Conservation (phyloP, 441 rosid genomes). For the Erysimum pusillum region DNA sequence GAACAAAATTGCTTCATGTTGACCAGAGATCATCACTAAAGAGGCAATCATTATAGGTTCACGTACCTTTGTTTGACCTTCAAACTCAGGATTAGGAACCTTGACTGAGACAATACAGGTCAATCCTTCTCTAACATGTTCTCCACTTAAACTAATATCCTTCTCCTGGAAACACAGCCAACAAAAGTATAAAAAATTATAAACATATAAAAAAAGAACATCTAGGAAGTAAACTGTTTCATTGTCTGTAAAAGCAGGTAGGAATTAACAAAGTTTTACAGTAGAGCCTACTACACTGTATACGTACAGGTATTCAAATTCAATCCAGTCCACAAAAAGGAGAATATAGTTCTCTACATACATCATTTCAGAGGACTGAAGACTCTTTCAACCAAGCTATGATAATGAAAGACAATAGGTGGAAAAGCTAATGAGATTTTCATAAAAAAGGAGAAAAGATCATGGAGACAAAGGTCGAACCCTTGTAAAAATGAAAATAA, state of each 20-base stretch:
- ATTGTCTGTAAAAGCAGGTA: slow-evolving; percentile 9
- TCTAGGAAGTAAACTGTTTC: slow-evolving; percentile 5
- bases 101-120: slow-evolving; percentile 93
- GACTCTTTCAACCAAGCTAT: not conserved
- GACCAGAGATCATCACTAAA: slow-evolving; percentile 30
- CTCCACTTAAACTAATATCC: slow-evolving; percentile 91
- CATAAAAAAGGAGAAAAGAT: not conserved
- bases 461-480: slow-evolving; percentile 7
- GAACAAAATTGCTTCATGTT: not conserved
- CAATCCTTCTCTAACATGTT: slow-evolving; percentile 98
- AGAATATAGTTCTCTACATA: not conserved
- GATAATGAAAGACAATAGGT: slow-evolving; percentile 2
- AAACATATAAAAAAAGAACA: not conserved
- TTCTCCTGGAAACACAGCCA: slow-evolving; percentile 68
- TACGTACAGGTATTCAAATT: slow-evolving; percentile 7
- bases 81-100: slow-evolving; percentile 98
- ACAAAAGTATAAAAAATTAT: not conserved
- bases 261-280: slow-evolving; percentile 1
- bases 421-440: not conserved
- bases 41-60: slow-evolving; percentile 17
- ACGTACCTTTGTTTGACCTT: slow-evolving; percentile 98
- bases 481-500: slow-evolving; percentile 4
- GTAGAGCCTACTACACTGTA: slow-evolving; percentile 16
- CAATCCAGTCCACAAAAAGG: not conserved
- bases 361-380: slow-evolving; percentile 25